Conservation (phyloP, 441 rosid species). For the Populus hybrid region DNA sequence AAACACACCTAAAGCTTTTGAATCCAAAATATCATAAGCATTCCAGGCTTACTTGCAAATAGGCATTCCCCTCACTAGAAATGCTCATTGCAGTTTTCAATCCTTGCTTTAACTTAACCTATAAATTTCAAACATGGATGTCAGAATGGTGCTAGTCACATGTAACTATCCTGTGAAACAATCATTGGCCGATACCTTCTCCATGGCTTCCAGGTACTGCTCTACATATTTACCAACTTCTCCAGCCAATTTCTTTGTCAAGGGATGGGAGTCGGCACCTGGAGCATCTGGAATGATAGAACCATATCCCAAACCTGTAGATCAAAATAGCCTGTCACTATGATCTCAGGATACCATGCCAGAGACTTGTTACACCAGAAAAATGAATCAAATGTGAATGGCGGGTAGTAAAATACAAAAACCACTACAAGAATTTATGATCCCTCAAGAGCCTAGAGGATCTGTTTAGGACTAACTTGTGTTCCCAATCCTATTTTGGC, state of each 20-base stretch:
- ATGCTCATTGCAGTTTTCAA: conserved; percentile 80
- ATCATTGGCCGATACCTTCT: conserved; percentile 53
- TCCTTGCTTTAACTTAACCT: conserved; percentile 97
- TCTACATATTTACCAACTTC: conserved; percentile 55
- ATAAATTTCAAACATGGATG: conserved; percentile 15
- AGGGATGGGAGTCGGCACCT: conserved; percentile 62
- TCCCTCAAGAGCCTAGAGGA: background rate
- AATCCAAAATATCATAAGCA: conserved; percentile 11
- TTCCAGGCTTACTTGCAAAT: conserved; percentile 63
- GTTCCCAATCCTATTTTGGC: background rate
- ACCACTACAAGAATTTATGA: background rate
- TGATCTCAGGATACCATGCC: background rate
- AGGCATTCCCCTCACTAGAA: conserved; percentile 83
- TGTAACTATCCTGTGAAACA: background rate
- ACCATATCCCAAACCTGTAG: conserved; percentile 72
- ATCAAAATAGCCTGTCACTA: conserved; percentile 7
- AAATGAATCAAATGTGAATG: background rate
- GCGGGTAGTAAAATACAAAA: background rate
- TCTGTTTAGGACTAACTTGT: background rate
- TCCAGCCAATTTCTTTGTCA: conserved; percentile 55
- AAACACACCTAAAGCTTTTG: background rate
- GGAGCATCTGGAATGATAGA: conserved; percentile 77
- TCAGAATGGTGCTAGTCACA: background rate
- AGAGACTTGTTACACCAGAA: background rate
- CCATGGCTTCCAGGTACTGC: conserved; percentile 88